phyloP scores from a whole-genome alignment of 2,329 filamentous ascomycete species.

The Elsinoe batatas region DNA sequence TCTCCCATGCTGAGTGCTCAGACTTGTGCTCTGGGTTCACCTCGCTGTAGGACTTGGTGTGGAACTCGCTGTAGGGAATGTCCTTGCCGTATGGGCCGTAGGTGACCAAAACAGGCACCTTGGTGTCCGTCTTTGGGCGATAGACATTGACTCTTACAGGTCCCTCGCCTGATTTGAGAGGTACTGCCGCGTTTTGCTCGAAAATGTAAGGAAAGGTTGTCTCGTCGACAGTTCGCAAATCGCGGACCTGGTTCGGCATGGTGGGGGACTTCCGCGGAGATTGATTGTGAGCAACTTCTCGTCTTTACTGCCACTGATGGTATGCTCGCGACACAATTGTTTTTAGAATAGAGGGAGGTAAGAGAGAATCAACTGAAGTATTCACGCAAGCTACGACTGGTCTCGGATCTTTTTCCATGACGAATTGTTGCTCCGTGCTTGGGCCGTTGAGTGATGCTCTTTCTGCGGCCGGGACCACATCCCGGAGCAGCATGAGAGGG shows the following conservation, averaged over 20 bases:
- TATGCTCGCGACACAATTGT: not conserved
- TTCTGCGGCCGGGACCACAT: not conserved
- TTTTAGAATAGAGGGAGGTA: not conserved
- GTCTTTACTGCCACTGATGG: not conserved
- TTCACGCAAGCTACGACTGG: not conserved
- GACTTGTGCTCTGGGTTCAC: slow-evolving; percentile 31
- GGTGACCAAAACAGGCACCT: slow-evolving; percentile 54
- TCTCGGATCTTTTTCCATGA: slow-evolving; percentile 2
- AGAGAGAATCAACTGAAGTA: not conserved
- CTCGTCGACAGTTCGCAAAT: slow-evolving; percentile 25
- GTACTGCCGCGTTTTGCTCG: slow-evolving; percentile 25
- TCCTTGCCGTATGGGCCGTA: slow-evolving; percentile 69
- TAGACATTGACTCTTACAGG: slow-evolving; percentile 28
- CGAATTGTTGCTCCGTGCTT: slow-evolving; percentile 8
- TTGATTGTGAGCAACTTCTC: not conserved
- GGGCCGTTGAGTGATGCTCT: not conserved
- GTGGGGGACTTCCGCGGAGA: slow-evolving; percentile 1
- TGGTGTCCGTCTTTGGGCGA: slow-evolving; percentile 25
- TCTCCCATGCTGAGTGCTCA: slow-evolving; percentile 38
- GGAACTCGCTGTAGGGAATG: slow-evolving; percentile 52
- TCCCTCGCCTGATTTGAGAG: slow-evolving; percentile 23
- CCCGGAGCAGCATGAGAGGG: too few relatives aligned
- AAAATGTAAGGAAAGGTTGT: slow-evolving; percentile 25
- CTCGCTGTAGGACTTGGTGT: slow-evolving; percentile 39
- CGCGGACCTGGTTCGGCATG: slow-evolving; percentile 22